Evolutionary conservation across 1,284 basidiomycete genomes (phyloP), one percentile per base, ranked within the genome.

Genomic region (Ceratobasidium sp.): DNA sequence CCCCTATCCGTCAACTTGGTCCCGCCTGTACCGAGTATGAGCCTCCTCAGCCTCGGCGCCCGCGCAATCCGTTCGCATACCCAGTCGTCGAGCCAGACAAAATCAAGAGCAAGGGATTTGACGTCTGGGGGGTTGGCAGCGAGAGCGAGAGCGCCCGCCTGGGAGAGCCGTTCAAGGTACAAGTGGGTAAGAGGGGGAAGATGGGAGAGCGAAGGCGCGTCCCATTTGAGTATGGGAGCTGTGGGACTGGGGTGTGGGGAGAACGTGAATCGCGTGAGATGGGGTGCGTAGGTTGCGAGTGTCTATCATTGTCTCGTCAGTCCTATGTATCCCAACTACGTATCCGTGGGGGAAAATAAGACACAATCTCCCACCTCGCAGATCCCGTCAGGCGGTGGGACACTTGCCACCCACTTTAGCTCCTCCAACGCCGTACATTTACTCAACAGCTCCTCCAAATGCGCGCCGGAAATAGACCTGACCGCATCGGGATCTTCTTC

Each of bases 71-170:
- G 77, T 38, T 82, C 78, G 73, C 82, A 83, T 14, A 83, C 70
- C 30, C 71, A 49, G 73, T 83, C 82, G 75, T 83, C 82, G 58
- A 83, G 75, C 82, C 82, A 83, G 26, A 83, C 76, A 58, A 83
- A 81, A 75, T 83, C 80, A 28, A 82, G 69, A 38, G 52, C 67
- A n/a, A 83, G 63, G 35, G 76, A 75, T 59, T 83, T 81, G 30
- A 82, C 75, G 18, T 73, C 47, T 23, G 62, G 79, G 79, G 52
- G 77, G 74, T 66, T 81, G 78, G 26, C 50, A 5, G 76, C 74
- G 21, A 83, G 77, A 8, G 81, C 78, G 38, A 78, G 77, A 11
- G 81, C 78, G 35, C 82, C 82, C n/a, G 75, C 50, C 67, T 82
- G 82, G 9, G 82, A 81, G 28, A 83, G 79, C 38, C 79, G 78